These are phyloP conservation scores for Puccinia triticina DNA, from an alignment of 1,284 basidiomycete species.

Conservation along the genomic window DNA sequence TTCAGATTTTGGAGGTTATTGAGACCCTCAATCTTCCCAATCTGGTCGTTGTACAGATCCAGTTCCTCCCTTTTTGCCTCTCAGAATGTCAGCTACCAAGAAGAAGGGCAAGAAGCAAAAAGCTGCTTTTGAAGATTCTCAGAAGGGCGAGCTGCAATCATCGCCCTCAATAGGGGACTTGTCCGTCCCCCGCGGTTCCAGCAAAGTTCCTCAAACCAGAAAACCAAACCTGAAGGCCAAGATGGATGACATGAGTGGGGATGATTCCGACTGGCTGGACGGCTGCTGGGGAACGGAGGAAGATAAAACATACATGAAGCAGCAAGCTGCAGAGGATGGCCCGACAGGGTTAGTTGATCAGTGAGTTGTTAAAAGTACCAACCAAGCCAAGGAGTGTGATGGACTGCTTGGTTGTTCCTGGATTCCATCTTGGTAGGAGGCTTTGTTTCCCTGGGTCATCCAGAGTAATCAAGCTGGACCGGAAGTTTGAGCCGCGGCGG, in stretches of 20 bases:
- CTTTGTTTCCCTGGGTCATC: too few relatives aligned
- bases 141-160: conserved; percentile 11
- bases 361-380: conserved; percentile 6
- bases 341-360: conserved; percentile 72
- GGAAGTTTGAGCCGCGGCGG: too few relatives aligned
- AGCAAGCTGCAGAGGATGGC: conserved; percentile 3
- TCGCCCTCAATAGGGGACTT: background rate
- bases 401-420: background rate
- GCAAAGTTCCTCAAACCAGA: conserved; percentile 5
- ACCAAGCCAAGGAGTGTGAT: too few relatives aligned
- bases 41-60: too few relatives aligned
- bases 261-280: conserved; percentile 35
- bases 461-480: too few relatives aligned
- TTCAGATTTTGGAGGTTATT: too few relatives aligned
- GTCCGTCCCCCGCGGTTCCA: background rate
- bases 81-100: background rate
- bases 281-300: conserved; percentile 30
- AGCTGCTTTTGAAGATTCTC: background rate
- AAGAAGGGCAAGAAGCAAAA: conserved; percentile 45
- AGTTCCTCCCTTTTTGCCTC: background rate
- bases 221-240: background rate
- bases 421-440: conserved; percentile 91
- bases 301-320: conserved; percentile 23
- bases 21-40: too few relatives aligned
- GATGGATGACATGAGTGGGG: conserved; percentile 20